Base-by-base conservation (phyloP, 148 eudicot species). In the Dysphania ambrosioides region DNA sequence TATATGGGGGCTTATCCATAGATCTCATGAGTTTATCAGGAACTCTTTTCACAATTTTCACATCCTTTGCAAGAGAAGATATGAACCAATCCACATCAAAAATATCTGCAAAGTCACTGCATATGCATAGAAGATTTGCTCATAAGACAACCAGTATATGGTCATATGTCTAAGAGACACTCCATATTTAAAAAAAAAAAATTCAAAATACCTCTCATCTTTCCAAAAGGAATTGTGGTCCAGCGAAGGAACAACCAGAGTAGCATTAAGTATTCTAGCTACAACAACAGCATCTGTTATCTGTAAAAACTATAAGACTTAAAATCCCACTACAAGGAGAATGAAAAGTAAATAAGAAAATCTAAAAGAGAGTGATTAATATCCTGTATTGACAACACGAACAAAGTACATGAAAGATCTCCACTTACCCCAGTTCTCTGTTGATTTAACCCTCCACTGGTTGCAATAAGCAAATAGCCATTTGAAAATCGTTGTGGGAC, bases 51-150 rank as follows among this genome's bases (percentile, higher is more conserved):
- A 92, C 88, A 79, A 95, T 79, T 76, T 83, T 86, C 27, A 95
- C 89, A 81, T 95, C 98, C 82, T 86, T 92, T 27, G 93, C 83
- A 69, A 95, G 93, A 75, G 78, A 83, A 41, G 86, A 85, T 77
- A 95, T 95, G 88, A 95, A 95, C 98, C 98, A 90, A 79, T 87
- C 88, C 70, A 92, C 93, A 82, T 95, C 98, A 68, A 92, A 95
- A 66, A 95, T 86, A 85, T 95, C 87, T 73, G 77, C 61, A 72
- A 95, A 95, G 84, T 95, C 93, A 72, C 98, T 95, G 96, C 90
- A 94, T 58, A 70, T 42, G 74, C 70, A 77, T 18, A n/a, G 62
- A 74, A 24, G 11, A 60, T 26, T 34, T 30, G n/a, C n/a, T 73
- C 57, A 70, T 69, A 29, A 70, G 53, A 29, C 31, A 73, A 70